phyloP scores from a whole-genome alignment of 345 rosid genomes.

The Salix udensis region DNA sequence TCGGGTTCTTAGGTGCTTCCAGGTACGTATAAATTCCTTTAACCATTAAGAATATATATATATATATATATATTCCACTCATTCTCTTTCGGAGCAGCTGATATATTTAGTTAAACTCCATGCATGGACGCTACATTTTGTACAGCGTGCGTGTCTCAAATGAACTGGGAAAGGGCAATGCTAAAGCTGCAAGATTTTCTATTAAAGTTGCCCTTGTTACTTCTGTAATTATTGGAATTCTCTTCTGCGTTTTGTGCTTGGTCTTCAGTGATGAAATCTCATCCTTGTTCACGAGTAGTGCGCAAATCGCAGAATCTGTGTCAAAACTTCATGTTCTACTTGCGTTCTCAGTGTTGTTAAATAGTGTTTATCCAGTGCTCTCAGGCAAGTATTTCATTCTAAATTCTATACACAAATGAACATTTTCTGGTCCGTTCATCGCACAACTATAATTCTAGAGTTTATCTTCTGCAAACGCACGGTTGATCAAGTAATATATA shows the following conservation, averaged over 20 bases:
- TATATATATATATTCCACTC: too few species aligned
- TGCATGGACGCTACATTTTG: too few species aligned
- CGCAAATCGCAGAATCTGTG: constrained; percentile 28
- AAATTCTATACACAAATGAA: too few species aligned
- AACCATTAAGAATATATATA: too few species aligned
- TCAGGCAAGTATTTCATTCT: constrained; percentile 19
- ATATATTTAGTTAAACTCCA: too few species aligned
- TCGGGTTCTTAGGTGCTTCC: constrained; percentile 33
- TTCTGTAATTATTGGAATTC: constrained; percentile 21
- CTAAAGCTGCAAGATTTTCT: constrained; percentile 34
- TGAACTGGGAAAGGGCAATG: constrained; percentile 45
- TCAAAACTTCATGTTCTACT: constrained; percentile 33
- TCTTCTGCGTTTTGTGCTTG: constrained; percentile 36
- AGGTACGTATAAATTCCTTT: constrained; percentile 17
- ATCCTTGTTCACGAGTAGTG: constrained; percentile 25
- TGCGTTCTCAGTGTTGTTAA: constrained; percentile 38
- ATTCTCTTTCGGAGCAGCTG: too few species aligned
- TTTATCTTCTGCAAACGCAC: too few species aligned
- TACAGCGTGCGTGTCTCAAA: constrained; percentile 49
- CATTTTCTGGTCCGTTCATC: too few species aligned
- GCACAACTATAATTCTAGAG: neutral
- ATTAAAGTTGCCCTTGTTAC: constrained; percentile 28
- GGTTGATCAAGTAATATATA: too few species aligned
- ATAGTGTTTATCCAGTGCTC: constrained; percentile 38
- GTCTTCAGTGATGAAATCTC: constrained; percentile 23